Evolutionary conservation across 805 yeast species (phyloP).

Genomic region (Yarrowia sp.): DNA sequence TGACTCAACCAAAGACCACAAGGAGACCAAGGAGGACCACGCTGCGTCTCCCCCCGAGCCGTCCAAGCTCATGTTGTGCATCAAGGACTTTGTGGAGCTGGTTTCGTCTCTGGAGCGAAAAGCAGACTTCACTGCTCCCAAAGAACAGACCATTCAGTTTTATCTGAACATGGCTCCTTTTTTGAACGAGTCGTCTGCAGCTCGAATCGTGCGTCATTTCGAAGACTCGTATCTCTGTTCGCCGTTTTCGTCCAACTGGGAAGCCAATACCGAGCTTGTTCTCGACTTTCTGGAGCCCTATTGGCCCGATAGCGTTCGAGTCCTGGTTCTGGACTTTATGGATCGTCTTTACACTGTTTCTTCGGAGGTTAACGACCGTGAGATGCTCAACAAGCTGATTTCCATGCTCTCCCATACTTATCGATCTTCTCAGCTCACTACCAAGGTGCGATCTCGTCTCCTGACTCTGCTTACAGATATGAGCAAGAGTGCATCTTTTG

Average conservation of each 20-base stretch:
- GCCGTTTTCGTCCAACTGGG: constrained; percentile 52
- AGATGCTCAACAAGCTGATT: constrained; percentile 39
- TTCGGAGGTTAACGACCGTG: constrained; percentile 37
- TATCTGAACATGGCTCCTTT: constrained; percentile 41
- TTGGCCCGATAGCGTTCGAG: constrained; percentile 31
- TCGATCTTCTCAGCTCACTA: background rate
- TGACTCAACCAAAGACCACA: background rate
- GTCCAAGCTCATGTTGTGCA: background rate
- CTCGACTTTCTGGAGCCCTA: constrained; percentile 42
- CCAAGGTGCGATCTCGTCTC: constrained; percentile 36
- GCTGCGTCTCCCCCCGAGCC: background rate
- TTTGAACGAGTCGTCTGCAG: constrained; percentile 42
- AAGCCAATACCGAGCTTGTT: constrained; percentile 44
- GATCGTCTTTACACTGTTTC: constrained; percentile 42
- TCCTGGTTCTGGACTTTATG: constrained; percentile 35
- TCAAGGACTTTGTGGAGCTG: constrained; percentile 8
- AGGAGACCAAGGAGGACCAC: background rate
- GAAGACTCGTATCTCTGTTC: constrained; percentile 51
- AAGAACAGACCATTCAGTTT: constrained; percentile 43
- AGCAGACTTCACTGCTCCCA: constrained; percentile 43
- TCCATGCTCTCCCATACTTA: constrained; percentile 24
- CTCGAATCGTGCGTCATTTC: constrained; percentile 48
- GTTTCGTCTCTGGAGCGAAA: constrained; percentile 2
- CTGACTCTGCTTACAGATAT: constrained; percentile 36
- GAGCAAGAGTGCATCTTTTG: constrained; percentile 31